Evolutionary conservation across 164 flowering plant genomes (phyloP).

Genomic region (Macadamia tetraphylla): DNA sequence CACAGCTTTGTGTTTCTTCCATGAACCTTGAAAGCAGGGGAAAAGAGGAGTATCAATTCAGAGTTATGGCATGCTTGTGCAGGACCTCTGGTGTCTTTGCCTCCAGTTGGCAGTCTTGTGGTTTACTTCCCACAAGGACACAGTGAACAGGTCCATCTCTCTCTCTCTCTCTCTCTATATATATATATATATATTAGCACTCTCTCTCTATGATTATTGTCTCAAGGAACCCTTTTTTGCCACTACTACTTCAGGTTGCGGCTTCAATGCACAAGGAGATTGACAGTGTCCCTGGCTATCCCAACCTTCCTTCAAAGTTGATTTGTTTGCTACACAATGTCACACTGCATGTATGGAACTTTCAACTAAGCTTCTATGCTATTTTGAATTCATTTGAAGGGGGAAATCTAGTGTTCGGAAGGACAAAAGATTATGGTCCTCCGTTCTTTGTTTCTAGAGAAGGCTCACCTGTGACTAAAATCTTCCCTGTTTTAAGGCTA

Average conservation of each 20-base stretch:
- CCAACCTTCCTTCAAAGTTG: constrained; percentile 91
- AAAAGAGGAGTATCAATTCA: constrained; percentile 76
- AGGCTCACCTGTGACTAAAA: too few relatives aligned
- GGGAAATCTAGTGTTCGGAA: neutral
- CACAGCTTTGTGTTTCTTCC: neutral
- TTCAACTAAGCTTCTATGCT: constrained; percentile 2
- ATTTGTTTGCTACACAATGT: constrained; percentile 89
- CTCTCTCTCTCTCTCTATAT: neutral
- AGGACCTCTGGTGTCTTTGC: constrained; percentile 88
- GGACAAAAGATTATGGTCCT: too few relatives aligned
- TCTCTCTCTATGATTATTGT: neutral
- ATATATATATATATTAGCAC: neutral
- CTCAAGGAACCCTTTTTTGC: too few relatives aligned
- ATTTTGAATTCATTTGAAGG: neutral
- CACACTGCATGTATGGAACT: constrained; percentile 72
- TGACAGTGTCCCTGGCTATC: constrained; percentile 84
- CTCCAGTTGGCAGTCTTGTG: constrained; percentile 91
- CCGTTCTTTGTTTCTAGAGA: too few relatives aligned
- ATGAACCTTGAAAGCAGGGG: constrained; percentile 39
- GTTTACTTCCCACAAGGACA: constrained; percentile 99
- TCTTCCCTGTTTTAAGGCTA: too few relatives aligned
- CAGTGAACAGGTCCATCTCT: constrained; percentile 74
- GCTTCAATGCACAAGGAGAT: constrained; percentile 94
- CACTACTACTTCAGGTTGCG: constrained; percentile 62
- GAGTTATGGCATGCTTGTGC: constrained; percentile 99